Evolutionary conservation across 192 early-diverging fungal genomes (phyloP), one percentile per base, ranked within the genome.

Genomic region (Coemansia reversa): DNA sequence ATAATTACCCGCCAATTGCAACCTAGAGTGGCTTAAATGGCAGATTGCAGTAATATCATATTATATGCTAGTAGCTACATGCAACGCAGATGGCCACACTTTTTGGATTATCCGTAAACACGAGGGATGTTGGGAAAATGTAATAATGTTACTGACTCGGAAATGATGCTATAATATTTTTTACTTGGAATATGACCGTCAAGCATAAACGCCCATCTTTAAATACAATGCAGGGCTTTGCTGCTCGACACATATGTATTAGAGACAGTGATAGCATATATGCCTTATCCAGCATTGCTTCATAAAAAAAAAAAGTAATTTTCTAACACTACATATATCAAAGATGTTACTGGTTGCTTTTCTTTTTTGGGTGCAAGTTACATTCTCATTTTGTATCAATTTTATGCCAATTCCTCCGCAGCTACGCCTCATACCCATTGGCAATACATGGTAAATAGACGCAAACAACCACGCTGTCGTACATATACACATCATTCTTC

Each of bases 201-300:
- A 8, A 8, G 4, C 51, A 0, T 22, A 24, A 8, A 25, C 51
- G 7, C 25, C 7, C 51, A 27, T 7, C 14, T 45, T 24, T 11
- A 33, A 19, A 58, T 11, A 33, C 5, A 6, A 24, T 18, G 5
- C 33, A 32, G 16, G 7, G 0, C 18, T 33, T 3, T 27, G 50
- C 18, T 42, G 25, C 32, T 33, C 39, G 48, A 29, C 7, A 47
- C 33, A 22, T 35, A 53, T 63, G 32, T 45, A 63, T 63, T 63
- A 63, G 51, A 14, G 45, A 63, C 62, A 63, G 62, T 63, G 62
- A 63, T 23, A n/a, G 23, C 58, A 48, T 49, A 60, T 60, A 60
- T 52, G 8, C 23, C 0, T 23, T 52, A n/a, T 4, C 25, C 2
- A 24, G 51, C 51, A 45, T 16, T 3, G 39, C 39, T 45, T 45